These are phyloP conservation scores for Porcisia deanei DNA, from an alignment of 208 protist species.

Conservation along the genomic window DNA sequence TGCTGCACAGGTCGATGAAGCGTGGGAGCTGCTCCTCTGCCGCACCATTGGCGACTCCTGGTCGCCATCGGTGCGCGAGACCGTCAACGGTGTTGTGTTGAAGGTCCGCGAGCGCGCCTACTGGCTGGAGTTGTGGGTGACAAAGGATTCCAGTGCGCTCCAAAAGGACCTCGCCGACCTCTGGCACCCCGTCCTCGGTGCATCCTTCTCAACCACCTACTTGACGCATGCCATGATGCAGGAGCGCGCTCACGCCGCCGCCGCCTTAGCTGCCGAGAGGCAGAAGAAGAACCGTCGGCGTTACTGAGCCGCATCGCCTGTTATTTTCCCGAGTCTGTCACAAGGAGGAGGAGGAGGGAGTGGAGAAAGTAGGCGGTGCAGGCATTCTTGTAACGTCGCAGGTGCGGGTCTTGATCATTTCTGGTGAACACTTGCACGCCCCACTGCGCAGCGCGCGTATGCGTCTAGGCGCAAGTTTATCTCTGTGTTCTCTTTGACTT, in stretches of 20 bases:
- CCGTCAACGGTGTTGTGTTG: conserved; percentile 79
- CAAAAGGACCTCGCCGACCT: conserved; percentile 69
- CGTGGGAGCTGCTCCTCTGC: conserved; percentile 83
- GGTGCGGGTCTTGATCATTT: conserved; percentile 1
- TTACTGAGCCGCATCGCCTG: conserved; percentile 18
- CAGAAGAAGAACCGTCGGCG: conserved; percentile 42
- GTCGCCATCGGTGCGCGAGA: conserved; percentile 58
- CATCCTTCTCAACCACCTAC: conserved; percentile 57
- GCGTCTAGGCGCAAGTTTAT: neutral
- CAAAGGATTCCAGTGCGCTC: conserved; percentile 55
- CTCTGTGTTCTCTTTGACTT: neutral
- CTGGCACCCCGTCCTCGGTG: conserved; percentile 55
- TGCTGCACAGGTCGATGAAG: conserved; percentile 55
- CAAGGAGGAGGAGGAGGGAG: neutral
- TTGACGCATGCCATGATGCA: conserved; percentile 61
- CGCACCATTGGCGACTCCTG: conserved; percentile 86
- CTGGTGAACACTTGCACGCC: neutral
- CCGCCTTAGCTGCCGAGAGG: conserved; percentile 45
- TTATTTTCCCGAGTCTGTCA: neutral
- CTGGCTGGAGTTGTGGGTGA: conserved; percentile 87
- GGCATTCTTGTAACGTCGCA: neutral
- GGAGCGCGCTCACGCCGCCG: conserved; percentile 51
- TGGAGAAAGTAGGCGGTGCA: too few species aligned
- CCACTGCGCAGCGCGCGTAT: neutral
- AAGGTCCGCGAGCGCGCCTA: conserved; percentile 79